Conservation (phyloP, 768 basidiomycete species). For the Xerocomellus dryophilus region DNA sequence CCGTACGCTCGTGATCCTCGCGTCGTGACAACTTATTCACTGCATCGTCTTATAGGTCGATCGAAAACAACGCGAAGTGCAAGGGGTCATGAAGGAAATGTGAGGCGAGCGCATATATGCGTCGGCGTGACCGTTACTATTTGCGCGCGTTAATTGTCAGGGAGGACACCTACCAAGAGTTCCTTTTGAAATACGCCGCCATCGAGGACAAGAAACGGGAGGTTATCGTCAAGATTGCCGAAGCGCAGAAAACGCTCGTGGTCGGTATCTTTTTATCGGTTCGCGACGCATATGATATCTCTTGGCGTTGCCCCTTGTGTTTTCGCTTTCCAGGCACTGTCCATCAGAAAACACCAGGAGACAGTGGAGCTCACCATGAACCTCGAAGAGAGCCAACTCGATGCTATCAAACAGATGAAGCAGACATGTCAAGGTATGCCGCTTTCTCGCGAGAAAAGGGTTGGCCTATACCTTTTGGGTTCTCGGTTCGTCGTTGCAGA, state of each 20-base stretch:
- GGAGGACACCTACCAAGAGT: constrained; percentile 27
- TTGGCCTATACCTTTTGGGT: background rate
- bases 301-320: no score
- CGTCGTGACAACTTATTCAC: background rate
- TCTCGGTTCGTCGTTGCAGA: constrained; percentile 6
- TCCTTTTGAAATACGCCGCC: constrained; percentile 20
- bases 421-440: constrained; percentile 21
- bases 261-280: constrained; percentile 11
- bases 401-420: constrained; percentile 21
- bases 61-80: constrained; percentile 19
- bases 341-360: constrained; percentile 29
- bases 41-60: constrained; percentile 14
- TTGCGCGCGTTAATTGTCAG: constrained; percentile 10
- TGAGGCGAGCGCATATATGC: constrained; percentile 17
- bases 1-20: background rate
- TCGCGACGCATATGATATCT: background rate
- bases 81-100: constrained; percentile 23
- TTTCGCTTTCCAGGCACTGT: constrained; percentile 17
- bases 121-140: background rate
- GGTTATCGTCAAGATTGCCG: constrained; percentile 24
- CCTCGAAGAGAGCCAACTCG: constrained; percentile 24
- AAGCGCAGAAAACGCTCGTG: constrained; percentile 25
- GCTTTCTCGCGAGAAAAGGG: background rate
- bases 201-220: constrained; percentile 30
- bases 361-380: constrained; percentile 18